Percentiles rank a stretch among this genome's conserved stretches.
phyloP scores from a whole-genome alignment of 768 basidiomycete species.

The Sporobolomyces pararoseus region DNA sequence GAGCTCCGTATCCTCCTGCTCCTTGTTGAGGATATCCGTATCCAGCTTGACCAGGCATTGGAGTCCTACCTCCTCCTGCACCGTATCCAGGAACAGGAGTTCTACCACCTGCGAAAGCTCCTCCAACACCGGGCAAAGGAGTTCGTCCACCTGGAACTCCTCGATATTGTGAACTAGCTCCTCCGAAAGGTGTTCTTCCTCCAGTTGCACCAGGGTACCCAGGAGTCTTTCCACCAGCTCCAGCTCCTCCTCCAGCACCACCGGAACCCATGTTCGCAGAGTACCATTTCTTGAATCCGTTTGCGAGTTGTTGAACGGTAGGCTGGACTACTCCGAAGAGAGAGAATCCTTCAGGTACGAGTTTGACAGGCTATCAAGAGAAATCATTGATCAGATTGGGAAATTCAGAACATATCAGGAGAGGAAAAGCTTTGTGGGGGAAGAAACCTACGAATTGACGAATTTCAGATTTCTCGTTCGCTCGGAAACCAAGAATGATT shows the following conservation, averaged over 20 bases:
- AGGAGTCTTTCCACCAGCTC: slow-evolving; percentile 5
- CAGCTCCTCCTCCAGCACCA: background rate
- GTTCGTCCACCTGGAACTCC: background rate
- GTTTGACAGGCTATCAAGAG: slow-evolving; percentile 46
- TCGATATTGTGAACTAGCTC: background rate
- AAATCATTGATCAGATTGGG: background rate
- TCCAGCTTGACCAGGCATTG: no score
- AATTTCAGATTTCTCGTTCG: slow-evolving; percentile 81
- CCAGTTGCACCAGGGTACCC: slow-evolving; percentile 11
- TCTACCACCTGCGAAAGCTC: slow-evolving; percentile 3
- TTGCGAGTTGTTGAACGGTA: slow-evolving; percentile 21
- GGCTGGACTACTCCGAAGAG: slow-evolving; percentile 24
- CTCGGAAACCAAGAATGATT: slow-evolving; percentile 87
- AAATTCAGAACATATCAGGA: background rate
- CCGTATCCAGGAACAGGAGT: slow-evolving; percentile 7
- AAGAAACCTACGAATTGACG: slow-evolving; percentile 75
- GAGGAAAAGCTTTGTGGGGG: no score
- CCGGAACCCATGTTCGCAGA: background rate
- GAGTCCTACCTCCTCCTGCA: background rate
- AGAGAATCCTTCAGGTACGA: slow-evolving; percentile 48
- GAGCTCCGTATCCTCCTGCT: no score
- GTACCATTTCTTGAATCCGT: slow-evolving; percentile 40
- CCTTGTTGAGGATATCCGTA: no score
- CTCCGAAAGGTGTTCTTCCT: slow-evolving; percentile 10
- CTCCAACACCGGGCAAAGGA: background rate